Percentiles rank a stretch among this genome's conserved stretches.
Conservation (phyloP, 2,329 filamentous ascomycete genomes). For the Claviceps africana region DNA sequence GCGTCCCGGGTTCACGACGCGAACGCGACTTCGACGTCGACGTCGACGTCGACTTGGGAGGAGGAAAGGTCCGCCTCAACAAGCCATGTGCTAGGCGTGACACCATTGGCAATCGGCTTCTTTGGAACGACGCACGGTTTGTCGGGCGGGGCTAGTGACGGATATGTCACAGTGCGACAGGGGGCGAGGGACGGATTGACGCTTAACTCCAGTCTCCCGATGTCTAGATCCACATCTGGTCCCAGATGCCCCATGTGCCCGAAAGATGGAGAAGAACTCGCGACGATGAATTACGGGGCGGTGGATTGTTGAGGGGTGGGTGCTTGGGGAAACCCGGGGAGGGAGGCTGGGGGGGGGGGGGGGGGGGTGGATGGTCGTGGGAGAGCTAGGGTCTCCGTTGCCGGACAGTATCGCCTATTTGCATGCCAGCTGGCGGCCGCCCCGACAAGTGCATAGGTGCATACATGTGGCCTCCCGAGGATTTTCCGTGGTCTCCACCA, state of each 20-base stretch:
- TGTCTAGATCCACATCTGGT: neutral
- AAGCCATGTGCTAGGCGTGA: slow-evolving; percentile 15
- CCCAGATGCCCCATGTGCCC: neutral
- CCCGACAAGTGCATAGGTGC: slow-evolving; percentile 1
- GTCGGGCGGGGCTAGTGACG: neutral
- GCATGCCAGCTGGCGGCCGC: neutral
- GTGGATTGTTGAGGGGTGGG: neutral
- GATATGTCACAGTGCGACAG: neutral
- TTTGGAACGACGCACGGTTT: neutral
- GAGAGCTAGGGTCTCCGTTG: neutral
- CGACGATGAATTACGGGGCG: neutral
- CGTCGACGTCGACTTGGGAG: slow-evolving; percentile 12
- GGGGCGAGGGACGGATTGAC: neutral
- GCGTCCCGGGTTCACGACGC: slow-evolving; percentile 13
- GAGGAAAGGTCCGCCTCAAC: slow-evolving; percentile 13
- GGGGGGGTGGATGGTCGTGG: neutral
- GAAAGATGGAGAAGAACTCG: neutral
- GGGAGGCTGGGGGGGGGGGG: neutral
- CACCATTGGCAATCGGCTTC: neutral
- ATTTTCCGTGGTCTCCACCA: neutral
- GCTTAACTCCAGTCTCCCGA: neutral
- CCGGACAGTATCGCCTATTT: neutral
- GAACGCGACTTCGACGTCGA: slow-evolving; percentile 4
- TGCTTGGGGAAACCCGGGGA: too few species aligned
- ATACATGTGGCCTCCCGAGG: neutral